Evolutionary conservation across 1,139 yeast genomes (phyloP).

Genomic region (Candida sp.): DNA sequence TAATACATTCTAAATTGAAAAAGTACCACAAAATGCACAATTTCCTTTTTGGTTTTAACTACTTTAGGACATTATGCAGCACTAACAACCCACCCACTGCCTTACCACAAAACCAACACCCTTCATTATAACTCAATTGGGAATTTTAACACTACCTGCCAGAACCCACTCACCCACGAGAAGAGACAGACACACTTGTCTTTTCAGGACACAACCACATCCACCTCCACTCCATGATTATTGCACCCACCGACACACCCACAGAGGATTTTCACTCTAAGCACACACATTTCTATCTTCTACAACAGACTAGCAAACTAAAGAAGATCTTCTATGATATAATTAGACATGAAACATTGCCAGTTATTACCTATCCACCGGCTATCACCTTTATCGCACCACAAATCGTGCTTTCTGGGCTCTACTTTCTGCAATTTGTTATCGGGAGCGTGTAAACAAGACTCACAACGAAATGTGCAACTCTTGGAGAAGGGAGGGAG

Average conservation of each 20-base stretch:
- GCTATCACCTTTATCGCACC: neutral
- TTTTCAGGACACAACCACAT: neutral
- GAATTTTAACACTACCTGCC: too few relatives aligned
- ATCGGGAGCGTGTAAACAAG: neutral
- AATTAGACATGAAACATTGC: constrained; percentile 1
- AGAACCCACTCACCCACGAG: too few relatives aligned
- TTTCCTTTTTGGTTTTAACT: neutral
- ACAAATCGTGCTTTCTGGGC: neutral
- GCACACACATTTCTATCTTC: neutral
- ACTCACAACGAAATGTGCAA: neutral
- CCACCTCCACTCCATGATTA: neutral
- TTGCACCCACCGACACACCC: neutral
- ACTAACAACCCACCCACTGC: neutral
- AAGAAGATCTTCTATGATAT: neutral
- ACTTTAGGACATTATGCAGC: neutral
- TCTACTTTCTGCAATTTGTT: neutral
- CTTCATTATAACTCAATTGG: too few relatives aligned
- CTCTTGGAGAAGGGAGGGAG: too few relatives aligned
- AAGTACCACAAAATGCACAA: neutral
- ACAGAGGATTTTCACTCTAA: neutral
- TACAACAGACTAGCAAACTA: neutral
- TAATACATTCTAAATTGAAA: neutral
- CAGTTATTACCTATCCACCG: neutral
- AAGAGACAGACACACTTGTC: neutral
- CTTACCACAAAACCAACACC: neutral